Evolutionary conservation across 352 stramenopile genomes (phyloP).

Genomic region (Phytophthora cactorum): DNA sequence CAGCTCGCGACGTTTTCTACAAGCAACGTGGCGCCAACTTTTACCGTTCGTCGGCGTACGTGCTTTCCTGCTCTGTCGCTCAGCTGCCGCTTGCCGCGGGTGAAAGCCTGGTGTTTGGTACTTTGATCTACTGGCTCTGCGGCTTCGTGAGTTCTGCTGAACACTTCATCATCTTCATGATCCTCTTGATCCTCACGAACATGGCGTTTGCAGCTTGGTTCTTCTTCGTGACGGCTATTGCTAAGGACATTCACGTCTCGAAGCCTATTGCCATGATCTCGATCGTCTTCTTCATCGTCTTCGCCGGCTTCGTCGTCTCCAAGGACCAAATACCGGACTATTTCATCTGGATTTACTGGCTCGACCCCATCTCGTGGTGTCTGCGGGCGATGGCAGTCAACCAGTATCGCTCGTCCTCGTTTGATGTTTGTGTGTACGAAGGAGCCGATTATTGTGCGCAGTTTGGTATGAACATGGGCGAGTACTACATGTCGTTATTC

Average conservation of each 20-base stretch:
- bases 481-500: constrained; percentile 46
- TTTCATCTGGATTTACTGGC: constrained; percentile 53
- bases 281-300: constrained; percentile 48
- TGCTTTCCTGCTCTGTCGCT: constrained; percentile 59
- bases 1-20: constrained; percentile 70
- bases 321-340: constrained; percentile 46
- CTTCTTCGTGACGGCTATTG: constrained; percentile 44
- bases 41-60: constrained; percentile 62
- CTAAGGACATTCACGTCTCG: constrained; percentile 33
- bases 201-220: constrained; percentile 51
- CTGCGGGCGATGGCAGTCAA: constrained; percentile 39
- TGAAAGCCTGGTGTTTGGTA: constrained; percentile 75
- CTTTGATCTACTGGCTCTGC: constrained; percentile 80
- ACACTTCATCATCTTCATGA: constrained; percentile 50
- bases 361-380: constrained; percentile 53
- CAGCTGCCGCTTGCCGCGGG: constrained; percentile 60
- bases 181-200: constrained; percentile 45
- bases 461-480: constrained; percentile 42
- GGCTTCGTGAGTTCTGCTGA: constrained; percentile 38
- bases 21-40: constrained; percentile 82
- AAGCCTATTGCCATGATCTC: constrained; percentile 47
- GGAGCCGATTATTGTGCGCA: constrained; percentile 37
- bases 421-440: constrained; percentile 40
- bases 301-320: constrained; percentile 54
- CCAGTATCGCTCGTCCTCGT: constrained; percentile 24